Conservation (phyloP, 1,284 basidiomycete species). For the Cutaneotrichosporon cyanovorans region DNA sequence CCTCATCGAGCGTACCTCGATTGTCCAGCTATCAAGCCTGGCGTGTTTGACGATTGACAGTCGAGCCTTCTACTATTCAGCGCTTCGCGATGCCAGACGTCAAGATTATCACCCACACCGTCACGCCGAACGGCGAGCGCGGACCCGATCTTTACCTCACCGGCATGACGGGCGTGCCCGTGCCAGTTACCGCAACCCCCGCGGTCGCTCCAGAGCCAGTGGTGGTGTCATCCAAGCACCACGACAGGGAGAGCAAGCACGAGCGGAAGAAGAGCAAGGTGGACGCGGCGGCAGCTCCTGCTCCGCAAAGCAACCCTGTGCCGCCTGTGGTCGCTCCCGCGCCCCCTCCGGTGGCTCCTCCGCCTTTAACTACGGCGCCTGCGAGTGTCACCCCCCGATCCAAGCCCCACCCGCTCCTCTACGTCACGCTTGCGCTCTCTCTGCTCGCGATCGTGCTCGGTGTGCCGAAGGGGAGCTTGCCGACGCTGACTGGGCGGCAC, state of each 20-base stretch:
- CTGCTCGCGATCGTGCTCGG: slow-evolving; percentile 33
- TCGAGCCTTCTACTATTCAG: not conserved
- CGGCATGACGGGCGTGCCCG: not conserved
- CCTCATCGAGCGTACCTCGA: no score
- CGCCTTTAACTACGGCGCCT: not conserved
- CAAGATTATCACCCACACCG: not conserved
- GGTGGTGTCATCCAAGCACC: no score
- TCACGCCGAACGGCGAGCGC: not conserved
- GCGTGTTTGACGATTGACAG: no score
- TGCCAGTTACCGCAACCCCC: no score
- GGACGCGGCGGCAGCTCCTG: not conserved
- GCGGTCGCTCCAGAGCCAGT: no score
- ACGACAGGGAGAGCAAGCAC: not conserved
- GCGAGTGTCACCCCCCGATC: slow-evolving; percentile 25
- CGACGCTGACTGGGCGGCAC: slow-evolving; percentile 40
- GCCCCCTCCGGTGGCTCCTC: not conserved
- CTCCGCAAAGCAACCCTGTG: not conserved
- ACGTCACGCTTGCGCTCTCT: slow-evolving; percentile 30
- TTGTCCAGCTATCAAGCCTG: no score
- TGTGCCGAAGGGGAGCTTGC: slow-evolving; percentile 38
- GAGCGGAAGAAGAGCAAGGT: not conserved
- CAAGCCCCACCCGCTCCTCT: slow-evolving; percentile 37
- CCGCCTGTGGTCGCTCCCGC: not conserved
- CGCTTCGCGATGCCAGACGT: not conserved
- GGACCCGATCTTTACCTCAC: not conserved